Percentiles rank a stretch among this genome's conserved stretches.
Conservation (phyloP, 148 eudicot species). For the Nepenthes gracilis region DNA sequence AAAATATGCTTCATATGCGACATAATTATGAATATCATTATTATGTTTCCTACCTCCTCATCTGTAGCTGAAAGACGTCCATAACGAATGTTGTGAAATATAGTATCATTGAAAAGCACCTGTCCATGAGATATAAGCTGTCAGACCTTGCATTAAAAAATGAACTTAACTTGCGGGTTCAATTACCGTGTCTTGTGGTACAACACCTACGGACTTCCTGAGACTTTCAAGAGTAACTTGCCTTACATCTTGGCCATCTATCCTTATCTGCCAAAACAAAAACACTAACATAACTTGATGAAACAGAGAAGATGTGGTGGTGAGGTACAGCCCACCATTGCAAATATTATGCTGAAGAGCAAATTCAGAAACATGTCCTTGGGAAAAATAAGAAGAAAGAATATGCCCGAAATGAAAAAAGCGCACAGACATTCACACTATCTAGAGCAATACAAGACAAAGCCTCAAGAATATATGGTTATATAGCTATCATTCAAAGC, state of each 20-base stretch:
- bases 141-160: constrained; percentile 13
- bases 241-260: constrained; percentile 80
- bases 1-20: not conserved
- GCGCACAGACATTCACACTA: too few relatives aligned
- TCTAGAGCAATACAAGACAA: too few relatives aligned
- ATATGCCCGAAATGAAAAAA: too few relatives aligned
- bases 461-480: too few relatives aligned
- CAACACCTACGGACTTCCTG: constrained; percentile 74
- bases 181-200: constrained; percentile 81
- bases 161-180: not conserved
- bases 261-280: constrained; percentile 42
- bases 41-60: constrained; percentile 46
- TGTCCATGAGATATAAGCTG: constrained; percentile 17
- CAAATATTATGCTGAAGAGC: too few relatives aligned
- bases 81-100: constrained; percentile 78
- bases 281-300: not conserved
- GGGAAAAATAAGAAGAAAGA: too few relatives aligned
- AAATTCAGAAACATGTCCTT: too few relatives aligned
- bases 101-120: constrained; percentile 94
- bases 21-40: not conserved
- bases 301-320: not conserved
- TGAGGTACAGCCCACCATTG: too few relatives aligned
- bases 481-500: too few relatives aligned
- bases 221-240: constrained; percentile 75
- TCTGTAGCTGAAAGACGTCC: constrained; percentile 56